These are phyloP conservation scores for Emericellopsis cladophorae DNA, from an alignment of 2,329 filamentous ascomycete species.

Conservation along the genomic window DNA sequence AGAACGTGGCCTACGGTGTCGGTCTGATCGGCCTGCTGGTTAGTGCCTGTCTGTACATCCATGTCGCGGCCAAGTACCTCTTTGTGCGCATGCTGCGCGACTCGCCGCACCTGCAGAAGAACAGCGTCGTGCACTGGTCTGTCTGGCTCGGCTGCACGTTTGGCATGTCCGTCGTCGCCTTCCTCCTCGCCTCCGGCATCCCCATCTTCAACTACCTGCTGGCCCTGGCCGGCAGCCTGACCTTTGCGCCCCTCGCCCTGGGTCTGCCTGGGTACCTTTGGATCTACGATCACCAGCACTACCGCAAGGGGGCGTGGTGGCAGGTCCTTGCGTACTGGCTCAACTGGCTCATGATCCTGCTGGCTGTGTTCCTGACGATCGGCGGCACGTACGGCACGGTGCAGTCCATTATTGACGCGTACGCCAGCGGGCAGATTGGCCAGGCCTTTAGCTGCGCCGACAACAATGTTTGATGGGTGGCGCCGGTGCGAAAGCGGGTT, in stretches of 20 bases:
- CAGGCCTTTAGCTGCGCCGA: constrained; percentile 32
- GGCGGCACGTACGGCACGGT: constrained; percentile 30
- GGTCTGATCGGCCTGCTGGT: constrained; percentile 36
- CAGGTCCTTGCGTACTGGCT: constrained; percentile 16
- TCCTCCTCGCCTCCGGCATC: constrained; percentile 17
- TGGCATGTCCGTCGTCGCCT: constrained; percentile 13
- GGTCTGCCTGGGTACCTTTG: constrained; percentile 21
- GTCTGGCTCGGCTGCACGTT: constrained; percentile 21
- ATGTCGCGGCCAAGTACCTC: constrained; percentile 25
- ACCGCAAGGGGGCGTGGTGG: constrained; percentile 11
- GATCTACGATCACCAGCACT: constrained; percentile 20
- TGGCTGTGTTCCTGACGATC: constrained; percentile 23
- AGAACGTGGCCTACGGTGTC: constrained; percentile 49
- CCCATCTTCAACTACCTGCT: constrained; percentile 22
- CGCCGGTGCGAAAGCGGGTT: too few relatives aligned
- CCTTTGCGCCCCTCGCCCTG: constrained; percentile 20
- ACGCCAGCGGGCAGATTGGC: constrained; percentile 28
- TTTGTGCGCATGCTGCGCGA: constrained; percentile 24
- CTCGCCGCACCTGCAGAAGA: constrained; percentile 20
- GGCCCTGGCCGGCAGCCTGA: constrained; percentile 17
- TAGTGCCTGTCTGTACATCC: constrained; percentile 19
- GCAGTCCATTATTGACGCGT: constrained; percentile 35
- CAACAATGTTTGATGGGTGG: constrained; percentile 18
- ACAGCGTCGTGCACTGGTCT: constrained; percentile 19
- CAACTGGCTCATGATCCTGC: constrained; percentile 18